A percentile compares a stretch with the other conserved stretches of the same genome.
These are phyloP conservation scores for Geranium incanum DNA, from an alignment of 441 rosid species.

Conservation along the genomic window DNA sequence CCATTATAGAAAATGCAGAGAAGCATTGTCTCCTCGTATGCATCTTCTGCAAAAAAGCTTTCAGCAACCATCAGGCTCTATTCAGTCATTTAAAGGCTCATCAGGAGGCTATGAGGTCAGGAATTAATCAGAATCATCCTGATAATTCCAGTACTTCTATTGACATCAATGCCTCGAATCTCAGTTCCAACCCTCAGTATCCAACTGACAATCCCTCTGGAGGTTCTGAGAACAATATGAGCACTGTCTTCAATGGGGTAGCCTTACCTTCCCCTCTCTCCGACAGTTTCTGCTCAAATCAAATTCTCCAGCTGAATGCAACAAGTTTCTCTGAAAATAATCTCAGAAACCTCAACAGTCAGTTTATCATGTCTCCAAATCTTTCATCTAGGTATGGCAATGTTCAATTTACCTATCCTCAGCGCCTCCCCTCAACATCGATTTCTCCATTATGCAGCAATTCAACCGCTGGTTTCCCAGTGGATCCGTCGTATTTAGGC, in stretches of 20 bases:
- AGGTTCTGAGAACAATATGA: slow-evolving; percentile 8
- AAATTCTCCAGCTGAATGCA: slow-evolving; percentile 9
- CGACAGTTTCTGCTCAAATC: not conserved
- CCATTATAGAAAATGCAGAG: slow-evolving; percentile 15
- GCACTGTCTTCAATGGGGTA: slow-evolving; percentile 6
- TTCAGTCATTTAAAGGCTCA: slow-evolving; percentile 28
- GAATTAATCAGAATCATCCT: slow-evolving; percentile 13
- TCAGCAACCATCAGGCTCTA: slow-evolving; percentile 22
- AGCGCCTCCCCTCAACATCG: slow-evolving; percentile 10
- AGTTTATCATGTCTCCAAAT: slow-evolving; percentile 9
- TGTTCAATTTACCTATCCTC: slow-evolving; percentile 16
- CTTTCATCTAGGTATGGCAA: slow-evolving; percentile 6
- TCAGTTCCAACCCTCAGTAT: not conserved
- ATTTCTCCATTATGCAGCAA: slow-evolving; percentile 10
- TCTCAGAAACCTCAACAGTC: slow-evolving; percentile 19
- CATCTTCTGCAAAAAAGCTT: slow-evolving; percentile 23
- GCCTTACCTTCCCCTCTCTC: slow-evolving; percentile 4
- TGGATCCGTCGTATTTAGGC: slow-evolving; percentile 17
- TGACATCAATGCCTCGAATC: slow-evolving; percentile 6
- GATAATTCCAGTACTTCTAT: slow-evolving; percentile 9
- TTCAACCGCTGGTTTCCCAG: slow-evolving; percentile 14
- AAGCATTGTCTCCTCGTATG: slow-evolving; percentile 17
- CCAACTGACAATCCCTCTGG: slow-evolving; percentile 18
- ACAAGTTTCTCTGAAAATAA: slow-evolving; percentile 18
- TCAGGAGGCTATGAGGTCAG: slow-evolving; percentile 15